Percentiles rank a stretch among this genome's conserved stretches.
Conservation (phyloP, 1,284 basidiomycete genomes). For the Rhodotorula sp. region DNA sequence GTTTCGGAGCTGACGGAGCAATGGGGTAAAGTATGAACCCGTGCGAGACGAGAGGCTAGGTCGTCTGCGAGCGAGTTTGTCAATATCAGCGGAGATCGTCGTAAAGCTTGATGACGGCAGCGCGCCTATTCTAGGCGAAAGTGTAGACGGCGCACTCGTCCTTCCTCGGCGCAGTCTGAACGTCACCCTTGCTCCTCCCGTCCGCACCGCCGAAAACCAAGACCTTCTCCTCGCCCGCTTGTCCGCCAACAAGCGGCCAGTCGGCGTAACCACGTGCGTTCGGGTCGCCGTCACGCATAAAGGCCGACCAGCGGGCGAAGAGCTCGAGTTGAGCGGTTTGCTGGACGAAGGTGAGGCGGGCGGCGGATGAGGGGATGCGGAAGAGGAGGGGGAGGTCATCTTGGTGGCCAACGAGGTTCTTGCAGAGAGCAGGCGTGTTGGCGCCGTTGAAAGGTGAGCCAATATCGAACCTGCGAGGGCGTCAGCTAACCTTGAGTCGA, state of each 20-base stretch:
- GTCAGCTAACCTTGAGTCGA: too few relatives aligned
- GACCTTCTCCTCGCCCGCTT: slow-evolving; percentile 1
- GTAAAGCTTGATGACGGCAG: too few relatives aligned
- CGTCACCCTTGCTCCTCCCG: background rate
- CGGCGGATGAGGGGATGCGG: background rate
- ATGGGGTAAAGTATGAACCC: background rate
- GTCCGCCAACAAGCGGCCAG: background rate
- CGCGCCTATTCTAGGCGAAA: too few relatives aligned
- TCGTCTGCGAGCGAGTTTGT: background rate
- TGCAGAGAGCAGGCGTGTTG: background rate
- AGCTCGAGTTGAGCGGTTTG: slow-evolving; percentile 13
- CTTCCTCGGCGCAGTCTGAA: background rate
- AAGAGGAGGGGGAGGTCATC: slow-evolving; percentile 41
- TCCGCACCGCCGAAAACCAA: slow-evolving; percentile 1
- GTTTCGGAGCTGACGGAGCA: too few relatives aligned
- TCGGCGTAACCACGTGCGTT: slow-evolving; percentile 2
- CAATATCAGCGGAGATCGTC: too few relatives aligned
- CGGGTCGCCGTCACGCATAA: slow-evolving; percentile 34
- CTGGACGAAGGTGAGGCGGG: background rate
- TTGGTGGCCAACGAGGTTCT: slow-evolving; percentile 23
- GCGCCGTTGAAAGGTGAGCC: slow-evolving; percentile 16
- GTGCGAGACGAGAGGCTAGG: background rate
- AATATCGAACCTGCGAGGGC: slow-evolving; percentile 25
- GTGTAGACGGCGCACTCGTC: background rate
- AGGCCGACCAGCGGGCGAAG: slow-evolving; percentile 33